phyloP scores from a whole-genome alignment of 2,329 filamentous ascomycete species.

The Aureobasidium sp. region DNA sequence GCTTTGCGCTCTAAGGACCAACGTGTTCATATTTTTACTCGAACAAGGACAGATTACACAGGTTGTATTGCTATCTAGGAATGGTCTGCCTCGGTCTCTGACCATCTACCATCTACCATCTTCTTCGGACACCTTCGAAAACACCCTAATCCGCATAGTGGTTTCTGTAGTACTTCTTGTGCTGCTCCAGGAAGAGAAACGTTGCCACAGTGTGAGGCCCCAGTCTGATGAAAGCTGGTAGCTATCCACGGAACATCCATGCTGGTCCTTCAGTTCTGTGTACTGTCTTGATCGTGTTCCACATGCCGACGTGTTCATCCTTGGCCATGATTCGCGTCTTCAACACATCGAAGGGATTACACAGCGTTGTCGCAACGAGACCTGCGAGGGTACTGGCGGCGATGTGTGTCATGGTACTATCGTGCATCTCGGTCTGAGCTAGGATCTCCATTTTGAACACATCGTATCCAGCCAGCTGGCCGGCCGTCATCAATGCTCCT shows the following conservation, averaged over 20 bases:
- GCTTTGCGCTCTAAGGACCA: not conserved
- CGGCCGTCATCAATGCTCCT: constrained; percentile 80
- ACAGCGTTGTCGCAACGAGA: constrained; percentile 76
- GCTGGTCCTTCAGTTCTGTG: constrained; percentile 61
- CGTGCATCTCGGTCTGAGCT: constrained; percentile 53
- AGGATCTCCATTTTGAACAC: constrained; percentile 66
- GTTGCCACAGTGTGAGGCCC: constrained; percentile 77
- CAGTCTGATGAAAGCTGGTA: constrained; percentile 63
- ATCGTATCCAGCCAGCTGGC: constrained; percentile 78
- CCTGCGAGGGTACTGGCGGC: constrained; percentile 69
- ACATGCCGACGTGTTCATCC: constrained; percentile 44
- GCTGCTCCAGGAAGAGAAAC: constrained; percentile 78
- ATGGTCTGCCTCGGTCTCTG: not conserved
- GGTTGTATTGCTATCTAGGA: not conserved
- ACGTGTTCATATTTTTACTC: not conserved
- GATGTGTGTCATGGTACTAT: constrained; percentile 71
- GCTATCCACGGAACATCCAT: constrained; percentile 89
- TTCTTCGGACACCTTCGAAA: not conserved
- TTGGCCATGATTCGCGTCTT: constrained; percentile 80
- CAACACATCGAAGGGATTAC: constrained; percentile 78
- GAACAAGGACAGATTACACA: not conserved
- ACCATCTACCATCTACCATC: not conserved
- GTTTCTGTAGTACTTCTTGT: constrained; percentile 65
- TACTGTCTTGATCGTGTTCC: constrained; percentile 56
- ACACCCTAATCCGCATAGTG: not conserved